Percentiles rank a stretch among this genome's conserved stretches.
These are phyloP conservation scores for Osmanthus fragrans DNA, from an alignment of 257 asterid species.

Conservation along the genomic window DNA sequence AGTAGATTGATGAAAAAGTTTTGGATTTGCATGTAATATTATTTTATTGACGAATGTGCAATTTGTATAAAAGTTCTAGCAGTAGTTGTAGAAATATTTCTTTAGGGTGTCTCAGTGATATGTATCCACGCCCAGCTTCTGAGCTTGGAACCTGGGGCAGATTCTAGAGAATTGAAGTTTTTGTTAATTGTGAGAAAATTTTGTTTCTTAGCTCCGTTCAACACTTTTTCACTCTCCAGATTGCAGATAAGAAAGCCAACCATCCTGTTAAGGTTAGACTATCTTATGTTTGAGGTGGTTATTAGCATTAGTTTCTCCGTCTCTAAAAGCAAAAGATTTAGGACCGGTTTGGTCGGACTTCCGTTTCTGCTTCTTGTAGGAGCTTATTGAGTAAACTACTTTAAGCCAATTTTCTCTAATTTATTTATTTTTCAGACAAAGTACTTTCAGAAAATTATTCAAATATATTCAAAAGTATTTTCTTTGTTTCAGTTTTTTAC, in stretches of 20 bases:
- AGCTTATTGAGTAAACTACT: no score
- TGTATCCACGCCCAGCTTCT: conserved; percentile 5
- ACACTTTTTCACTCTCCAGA: background rate
- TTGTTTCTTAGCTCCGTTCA: background rate
- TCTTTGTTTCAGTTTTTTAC: no score
- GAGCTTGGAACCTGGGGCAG: background rate
- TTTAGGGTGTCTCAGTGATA: background rate
- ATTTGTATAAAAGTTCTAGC: background rate
- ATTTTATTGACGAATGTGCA: no score
- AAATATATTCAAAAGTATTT: no score
- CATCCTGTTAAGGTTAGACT: conserved; percentile 60
- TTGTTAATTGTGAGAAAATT: background rate
- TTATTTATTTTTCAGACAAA: no score
- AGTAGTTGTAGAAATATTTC: background rate
- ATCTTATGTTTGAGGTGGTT: background rate
- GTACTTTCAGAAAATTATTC: no score
- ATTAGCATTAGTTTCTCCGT: background rate
- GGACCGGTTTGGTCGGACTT: no score
- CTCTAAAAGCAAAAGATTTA: background rate
- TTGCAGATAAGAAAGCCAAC: conserved; percentile 54
- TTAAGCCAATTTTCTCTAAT: no score
- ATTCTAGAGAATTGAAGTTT: background rate
- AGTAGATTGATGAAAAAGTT: no score
- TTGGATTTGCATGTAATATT: no score
- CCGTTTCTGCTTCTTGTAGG: no score